These are phyloP conservation scores for Lachnellula cervina DNA, from an alignment of 2,329 filamentous ascomycete species.

Conservation along the genomic window DNA sequence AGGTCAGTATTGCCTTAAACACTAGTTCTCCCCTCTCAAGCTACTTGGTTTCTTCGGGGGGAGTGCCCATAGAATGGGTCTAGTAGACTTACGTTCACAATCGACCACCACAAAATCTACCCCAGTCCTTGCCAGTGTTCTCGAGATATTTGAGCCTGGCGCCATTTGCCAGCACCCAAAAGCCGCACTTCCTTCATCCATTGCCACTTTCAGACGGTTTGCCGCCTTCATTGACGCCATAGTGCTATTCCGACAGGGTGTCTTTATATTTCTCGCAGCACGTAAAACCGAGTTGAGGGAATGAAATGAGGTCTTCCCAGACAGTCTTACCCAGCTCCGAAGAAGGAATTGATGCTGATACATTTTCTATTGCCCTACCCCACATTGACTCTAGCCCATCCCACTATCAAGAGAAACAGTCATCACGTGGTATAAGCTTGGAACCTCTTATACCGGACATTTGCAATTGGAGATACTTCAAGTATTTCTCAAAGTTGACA, in stretches of 20 bases:
- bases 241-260: not conserved
- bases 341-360: too few relatives aligned
- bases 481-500: too few relatives aligned
- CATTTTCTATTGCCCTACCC: not conserved
- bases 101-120: slow-evolving; percentile 64
- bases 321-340: not conserved
- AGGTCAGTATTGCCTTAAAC: not conserved
- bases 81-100: slow-evolving; percentile 35
- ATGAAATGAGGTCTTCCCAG: not conserved
- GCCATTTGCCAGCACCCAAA: slow-evolving; percentile 60
- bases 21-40: not conserved
- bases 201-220: slow-evolving; percentile 46
- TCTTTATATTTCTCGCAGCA: not conserved
- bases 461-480: too few relatives aligned
- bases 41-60: not conserved
- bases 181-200: slow-evolving; percentile 43
- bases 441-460: not conserved
- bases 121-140: slow-evolving; percentile 55
- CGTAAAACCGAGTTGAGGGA: not conserved
- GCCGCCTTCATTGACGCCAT: slow-evolving; percentile 32
- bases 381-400: not conserved
- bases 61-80: not conserved
- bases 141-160: slow-evolving; percentile 54
- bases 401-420: not conserved
- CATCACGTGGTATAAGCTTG: not conserved